Evolutionary conservation across 768 basidiomycete species (phyloP), one percentile per base, ranked within the genome.

Genomic region (Piloderma croceum): DNA sequence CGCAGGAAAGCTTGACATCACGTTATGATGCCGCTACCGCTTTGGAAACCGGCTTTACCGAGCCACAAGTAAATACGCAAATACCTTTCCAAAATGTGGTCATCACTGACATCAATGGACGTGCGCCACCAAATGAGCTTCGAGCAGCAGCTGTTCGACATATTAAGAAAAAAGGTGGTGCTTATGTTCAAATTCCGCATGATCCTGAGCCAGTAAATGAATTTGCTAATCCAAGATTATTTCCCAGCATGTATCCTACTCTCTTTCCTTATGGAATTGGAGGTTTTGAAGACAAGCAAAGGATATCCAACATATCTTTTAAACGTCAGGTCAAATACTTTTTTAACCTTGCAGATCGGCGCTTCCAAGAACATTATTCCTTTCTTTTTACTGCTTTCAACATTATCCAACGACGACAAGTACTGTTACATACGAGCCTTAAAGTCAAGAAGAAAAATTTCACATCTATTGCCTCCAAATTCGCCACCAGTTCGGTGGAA

Each of bases 371-470:
- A 17, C 64, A 72, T 46, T 48, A 58, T 34, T 67, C 64, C 2
- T 74, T 71, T 45, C n/a, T 64, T 0, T 71, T 71, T 44, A 55
- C 58, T 5, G 63, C 48, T 1, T 67, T 71, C 33, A 72, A 68
- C 46, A 62, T 73, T 5, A 15, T 71, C 0, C 71, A 72, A 45
- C 34, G 60, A 3, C 45, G 63, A 1, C 27, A 36, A 9, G 37
- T 60, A 4, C 38, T 69, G 1, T 36, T 68, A 2, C 57, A 64
- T 25, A 59, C 65, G 0, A 50, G 51, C 36, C 36, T 70, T 1
- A 60, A 58, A 18, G 56, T 65, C 0, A 56, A 58, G 22, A 39
- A 39, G 17, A 6, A 29, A 0, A 31, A 43, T 2, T 69, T 67
- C 54, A 21, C 41, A 4, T 2, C 11, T 7, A 36, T 66, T 22